Evolutionary conservation across 2,329 filamentous ascomycete species (phyloP).

Genomic region (Pochonia chlamydosporia): DNA sequence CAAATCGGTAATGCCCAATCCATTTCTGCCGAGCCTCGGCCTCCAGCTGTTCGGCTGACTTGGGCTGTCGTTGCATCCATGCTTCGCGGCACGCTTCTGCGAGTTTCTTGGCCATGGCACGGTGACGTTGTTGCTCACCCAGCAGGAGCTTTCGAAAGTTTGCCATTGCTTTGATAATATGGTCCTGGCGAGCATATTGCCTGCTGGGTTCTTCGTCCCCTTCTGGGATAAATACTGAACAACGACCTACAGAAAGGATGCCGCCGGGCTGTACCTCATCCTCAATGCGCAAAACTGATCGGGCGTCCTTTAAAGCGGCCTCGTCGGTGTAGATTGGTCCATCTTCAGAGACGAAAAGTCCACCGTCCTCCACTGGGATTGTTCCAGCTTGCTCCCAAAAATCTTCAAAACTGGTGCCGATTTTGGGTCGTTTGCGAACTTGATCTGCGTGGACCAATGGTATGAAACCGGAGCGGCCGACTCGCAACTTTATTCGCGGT

Average conservation of each 20-base stretch:
- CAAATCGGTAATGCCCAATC: slow-evolving; percentile 63
- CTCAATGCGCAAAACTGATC: slow-evolving; percentile 62
- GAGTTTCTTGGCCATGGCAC: slow-evolving; percentile 68
- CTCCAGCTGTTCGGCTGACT: slow-evolving; percentile 74
- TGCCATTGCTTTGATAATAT: slow-evolving; percentile 71
- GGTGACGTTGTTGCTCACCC: slow-evolving; percentile 73
- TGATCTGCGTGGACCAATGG: slow-evolving; percentile 57
- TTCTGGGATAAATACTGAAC: slow-evolving; percentile 69
- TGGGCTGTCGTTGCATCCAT: slow-evolving; percentile 68
- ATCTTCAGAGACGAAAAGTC: slow-evolving; percentile 50
- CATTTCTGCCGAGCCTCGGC: slow-evolving; percentile 67
- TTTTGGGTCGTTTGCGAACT: slow-evolving; percentile 45
- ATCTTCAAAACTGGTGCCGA: slow-evolving; percentile 51
- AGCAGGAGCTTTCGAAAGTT: slow-evolving; percentile 78
- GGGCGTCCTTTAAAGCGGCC: slow-evolving; percentile 62
- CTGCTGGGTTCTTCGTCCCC: slow-evolving; percentile 64
- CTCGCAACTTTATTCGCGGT: slow-evolving; percentile 44
- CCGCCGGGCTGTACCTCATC: slow-evolving; percentile 70
- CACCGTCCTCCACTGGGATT: slow-evolving; percentile 53
- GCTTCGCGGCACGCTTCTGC: slow-evolving; percentile 74
- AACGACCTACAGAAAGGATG: slow-evolving; percentile 63
- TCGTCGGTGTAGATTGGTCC: slow-evolving; percentile 53
- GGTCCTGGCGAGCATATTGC: slow-evolving; percentile 84
- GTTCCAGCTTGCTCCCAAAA: slow-evolving; percentile 46
- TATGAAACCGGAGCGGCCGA: slow-evolving; percentile 33